These are phyloP conservation scores for Coemansia sp. DNA, from an alignment of 192 early-diverging fungal genomes.

Conservation along the genomic window DNA sequence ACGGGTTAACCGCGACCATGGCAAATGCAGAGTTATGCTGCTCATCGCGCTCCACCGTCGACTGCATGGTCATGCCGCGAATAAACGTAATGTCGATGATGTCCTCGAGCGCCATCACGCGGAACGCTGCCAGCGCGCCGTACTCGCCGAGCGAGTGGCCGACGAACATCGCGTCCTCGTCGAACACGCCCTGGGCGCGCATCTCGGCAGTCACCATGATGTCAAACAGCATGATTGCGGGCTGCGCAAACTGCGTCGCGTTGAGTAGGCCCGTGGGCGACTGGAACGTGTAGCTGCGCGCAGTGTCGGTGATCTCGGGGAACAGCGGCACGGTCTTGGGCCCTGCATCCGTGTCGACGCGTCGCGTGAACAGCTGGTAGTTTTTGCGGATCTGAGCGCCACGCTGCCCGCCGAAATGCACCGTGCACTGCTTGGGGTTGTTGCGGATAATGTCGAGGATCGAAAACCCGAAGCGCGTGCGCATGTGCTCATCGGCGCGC, in stretches of 20 bases:
- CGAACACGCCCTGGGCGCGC: conserved; percentile 78
- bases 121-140: conserved; percentile 81
- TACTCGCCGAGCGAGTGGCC: conserved; percentile 97
- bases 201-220: conserved; percentile 78
- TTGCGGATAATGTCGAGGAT: conserved; percentile 85
- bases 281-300: conserved; percentile 75
- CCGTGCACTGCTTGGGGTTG: conserved; percentile 80
- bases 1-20: conserved; percentile 93
- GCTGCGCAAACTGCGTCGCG: conserved; percentile 96
- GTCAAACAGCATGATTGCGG: conserved; percentile 83
- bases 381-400: conserved; percentile 76
- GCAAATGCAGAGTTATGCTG: conserved; percentile 83
- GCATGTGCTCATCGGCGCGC: conserved; percentile 80
- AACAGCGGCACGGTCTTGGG: conserved; percentile 61
- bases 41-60: conserved; percentile 77
- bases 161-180: conserved; percentile 71
- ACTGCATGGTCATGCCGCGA: conserved; percentile 98
- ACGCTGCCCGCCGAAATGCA: conserved; percentile 85
- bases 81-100: conserved; percentile 91
- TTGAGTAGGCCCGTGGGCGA: conserved; percentile 81
- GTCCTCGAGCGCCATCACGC: conserved; percentile 74
- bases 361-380: conserved; percentile 58
- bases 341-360: not conserved
- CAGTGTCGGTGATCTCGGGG: conserved; percentile 70
- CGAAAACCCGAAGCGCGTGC: conserved; percentile 81